Percentiles rank a stretch among this genome's conserved stretches.
These are phyloP conservation scores for Turritis glabra DNA, from an alignment of 345 rosid species.

Conservation along the genomic window DNA sequence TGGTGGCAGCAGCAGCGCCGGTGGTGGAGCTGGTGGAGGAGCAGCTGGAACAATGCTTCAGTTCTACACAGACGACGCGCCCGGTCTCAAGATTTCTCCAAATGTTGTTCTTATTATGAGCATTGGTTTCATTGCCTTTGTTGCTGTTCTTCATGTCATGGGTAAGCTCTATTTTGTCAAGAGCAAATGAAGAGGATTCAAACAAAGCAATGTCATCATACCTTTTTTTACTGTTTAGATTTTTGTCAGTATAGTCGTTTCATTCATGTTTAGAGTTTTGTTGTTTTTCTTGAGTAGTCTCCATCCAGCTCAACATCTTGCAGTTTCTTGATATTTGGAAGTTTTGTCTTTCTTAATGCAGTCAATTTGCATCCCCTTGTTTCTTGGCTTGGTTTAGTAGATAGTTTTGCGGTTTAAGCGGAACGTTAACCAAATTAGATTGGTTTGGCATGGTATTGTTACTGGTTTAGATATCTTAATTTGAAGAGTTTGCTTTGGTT, in stretches of 20 bases:
- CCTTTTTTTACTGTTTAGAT: neutral
- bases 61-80: conserved; percentile 85
- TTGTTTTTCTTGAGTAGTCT: conserved; percentile 12
- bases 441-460: neutral
- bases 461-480: neutral
- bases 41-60: conserved; percentile 86
- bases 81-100: conserved; percentile 85
- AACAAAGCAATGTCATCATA: neutral
- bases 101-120: conserved; percentile 89
- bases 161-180: conserved; percentile 79
- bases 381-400: neutral
- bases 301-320: neutral
- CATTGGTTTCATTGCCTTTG: conserved; percentile 96
- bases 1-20: conserved; percentile 46
- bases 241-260: conserved; percentile 16
- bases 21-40: conserved; percentile 46
- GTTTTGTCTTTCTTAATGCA: neutral
- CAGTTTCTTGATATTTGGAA: neutral
- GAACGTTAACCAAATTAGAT: neutral
- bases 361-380: neutral
- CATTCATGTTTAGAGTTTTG: conserved; percentile 21
- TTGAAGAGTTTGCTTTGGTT: neutral
- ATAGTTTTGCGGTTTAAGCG: neutral
- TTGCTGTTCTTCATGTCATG: conserved; percentile 78
- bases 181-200: conserved; percentile 14